Evolutionary conservation across 176 grass and related monocot genomes (phyloP), one percentile per base, ranked within the genome.

Genomic region (Secale cereale): DNA sequence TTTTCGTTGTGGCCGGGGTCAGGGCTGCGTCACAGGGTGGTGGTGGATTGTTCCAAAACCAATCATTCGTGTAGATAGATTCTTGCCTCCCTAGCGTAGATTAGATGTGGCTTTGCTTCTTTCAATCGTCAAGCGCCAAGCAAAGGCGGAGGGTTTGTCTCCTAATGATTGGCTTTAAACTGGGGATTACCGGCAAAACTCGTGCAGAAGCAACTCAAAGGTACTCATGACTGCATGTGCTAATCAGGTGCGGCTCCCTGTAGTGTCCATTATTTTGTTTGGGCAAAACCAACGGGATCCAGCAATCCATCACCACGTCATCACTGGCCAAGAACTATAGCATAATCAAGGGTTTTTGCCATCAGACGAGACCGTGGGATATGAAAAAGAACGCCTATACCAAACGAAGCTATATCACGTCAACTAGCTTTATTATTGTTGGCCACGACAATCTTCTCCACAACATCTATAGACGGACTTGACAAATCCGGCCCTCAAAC

Each of bases 101-200:
- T 22, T 57, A 57, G 54, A 3, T 22, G 54, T 22, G 54, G 0
- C 19, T 57, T 57, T 57, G 54, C 54, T 22, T 57, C 2, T 57
- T 57, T 57, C 22, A 3, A 57, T 57, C 54, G 54, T 0, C 19
- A 57, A 57, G 54, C 54, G 19, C 19, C 54, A 57, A 57, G 54
- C 54, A 50, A 76, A 70, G 81, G 46, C 76, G 46, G n/a, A 3
- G 46, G 35, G 16, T 77, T 61, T 84, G 85, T 69, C 89, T 37
- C 46, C 81, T 40, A 39, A 87, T 87, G 59, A 91, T 91, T 81
- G 81, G 35, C 74, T 60, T 91, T 87, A 81, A 54, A 4, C 10
- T 29, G 29, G 60, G 16, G 66, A 64, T 91, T 76, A 84, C 76
- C 27, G 67, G 74, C 85, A 84, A 40, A 84, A 76, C 85, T 60